These are phyloP conservation scores for Aaosphaeria arxii DNA, from an alignment of 2,329 filamentous ascomycete species.

Conservation along the genomic window DNA sequence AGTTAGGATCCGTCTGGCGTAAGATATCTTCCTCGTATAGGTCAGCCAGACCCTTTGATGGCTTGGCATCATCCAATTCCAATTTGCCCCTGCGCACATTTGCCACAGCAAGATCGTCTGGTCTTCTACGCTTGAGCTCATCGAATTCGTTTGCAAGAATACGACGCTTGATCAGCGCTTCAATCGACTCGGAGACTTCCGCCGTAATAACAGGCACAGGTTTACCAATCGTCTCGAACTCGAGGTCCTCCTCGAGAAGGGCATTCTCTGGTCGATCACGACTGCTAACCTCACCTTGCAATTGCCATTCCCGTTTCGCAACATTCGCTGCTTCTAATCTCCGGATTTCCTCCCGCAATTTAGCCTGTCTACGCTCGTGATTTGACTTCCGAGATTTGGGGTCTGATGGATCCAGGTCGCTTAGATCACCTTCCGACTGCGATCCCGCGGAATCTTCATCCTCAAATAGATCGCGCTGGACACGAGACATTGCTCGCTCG, in stretches of 20 bases:
- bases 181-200: conserved; percentile 86
- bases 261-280: conserved; percentile 84
- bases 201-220: conserved; percentile 91
- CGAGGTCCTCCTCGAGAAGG: conserved; percentile 87
- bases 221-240: conserved; percentile 94
- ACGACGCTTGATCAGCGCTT: conserved; percentile 88
- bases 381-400: conserved; percentile 73
- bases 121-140: conserved; percentile 79
- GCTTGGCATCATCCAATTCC: conserved; percentile 82
- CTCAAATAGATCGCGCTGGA: conserved; percentile 87
- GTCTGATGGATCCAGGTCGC: conserved; percentile 63
- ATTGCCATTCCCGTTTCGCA: conserved; percentile 84
- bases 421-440: conserved; percentile 52
- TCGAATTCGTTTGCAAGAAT: conserved; percentile 91
- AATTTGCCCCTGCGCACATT: conserved; percentile 68
- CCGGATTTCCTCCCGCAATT: conserved; percentile 85
- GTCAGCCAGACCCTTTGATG: conserved; percentile 83
- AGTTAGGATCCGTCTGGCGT: conserved; percentile 72
- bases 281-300: conserved; percentile 83
- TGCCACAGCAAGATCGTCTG: conserved; percentile 66
- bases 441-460: conserved; percentile 61
- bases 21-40: conserved; percentile 93
- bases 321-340: conserved; percentile 86
- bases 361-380: conserved; percentile 83
- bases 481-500: conserved; percentile 78